phyloP scores from a whole-genome alignment of 352 stramenopile species.

The Phytophthora uliginosa region DNA sequence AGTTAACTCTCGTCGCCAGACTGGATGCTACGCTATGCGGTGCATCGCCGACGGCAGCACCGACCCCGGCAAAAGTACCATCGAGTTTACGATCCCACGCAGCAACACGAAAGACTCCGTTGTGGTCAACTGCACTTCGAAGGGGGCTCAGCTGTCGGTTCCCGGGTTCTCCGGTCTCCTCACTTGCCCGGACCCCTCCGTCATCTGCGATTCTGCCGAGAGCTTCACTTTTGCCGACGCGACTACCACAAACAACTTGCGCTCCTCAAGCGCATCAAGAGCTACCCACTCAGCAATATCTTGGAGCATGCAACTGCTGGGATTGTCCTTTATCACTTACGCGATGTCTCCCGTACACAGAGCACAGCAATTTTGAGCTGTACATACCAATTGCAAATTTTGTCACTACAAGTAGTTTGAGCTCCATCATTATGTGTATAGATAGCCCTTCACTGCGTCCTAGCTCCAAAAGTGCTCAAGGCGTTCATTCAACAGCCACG shows the following conservation, averaged over 20 bases:
- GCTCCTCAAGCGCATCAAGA: conserved; percentile 18
- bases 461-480: conserved; percentile 35
- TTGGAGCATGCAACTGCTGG: conserved; percentile 7
- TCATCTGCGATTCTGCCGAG: conserved; percentile 57
- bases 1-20: conserved; percentile 67
- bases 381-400: neutral
- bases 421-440: neutral
- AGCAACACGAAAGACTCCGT: conserved; percentile 30
- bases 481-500: conserved; percentile 36
- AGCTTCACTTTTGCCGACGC: conserved; percentile 26
- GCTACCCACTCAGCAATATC: neutral
- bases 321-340: neutral
- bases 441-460: neutral
- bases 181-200: conserved; percentile 75
- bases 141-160: conserved; percentile 54
- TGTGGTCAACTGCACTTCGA: conserved; percentile 58
- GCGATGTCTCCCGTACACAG: neutral
- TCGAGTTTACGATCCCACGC: conserved; percentile 63
- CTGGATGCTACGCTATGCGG: conserved; percentile 82
- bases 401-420: neutral
- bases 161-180: conserved; percentile 62
- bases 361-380: neutral
- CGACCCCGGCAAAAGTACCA: conserved; percentile 20
- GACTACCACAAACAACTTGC: conserved; percentile 23
- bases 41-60: conserved; percentile 45